These are phyloP conservation scores for Podospora tetraspora DNA, from an alignment of 495 filamentous ascomycete species.

Conservation along the genomic window DNA sequence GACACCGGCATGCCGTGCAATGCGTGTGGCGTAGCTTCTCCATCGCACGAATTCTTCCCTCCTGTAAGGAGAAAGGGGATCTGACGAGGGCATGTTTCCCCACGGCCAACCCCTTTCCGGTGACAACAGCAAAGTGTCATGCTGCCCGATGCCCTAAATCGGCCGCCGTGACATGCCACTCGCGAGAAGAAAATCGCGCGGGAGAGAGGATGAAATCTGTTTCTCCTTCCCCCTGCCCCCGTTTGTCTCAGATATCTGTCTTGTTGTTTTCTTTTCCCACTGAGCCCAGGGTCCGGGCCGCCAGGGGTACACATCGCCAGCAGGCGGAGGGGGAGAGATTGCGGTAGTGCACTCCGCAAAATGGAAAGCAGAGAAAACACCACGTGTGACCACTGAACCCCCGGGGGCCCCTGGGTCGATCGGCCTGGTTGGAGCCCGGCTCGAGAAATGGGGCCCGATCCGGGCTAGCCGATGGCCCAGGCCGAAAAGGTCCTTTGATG, in stretches of 20 bases:
- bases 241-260: background rate
- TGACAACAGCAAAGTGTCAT: background rate
- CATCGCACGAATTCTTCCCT: background rate
- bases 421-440: slow-evolving; percentile 15
- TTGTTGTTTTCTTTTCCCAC: background rate
- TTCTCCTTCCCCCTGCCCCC: background rate
- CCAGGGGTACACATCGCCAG: background rate
- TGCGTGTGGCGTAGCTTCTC: background rate
- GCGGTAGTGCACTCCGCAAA: background rate
- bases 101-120: background rate
- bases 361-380: slow-evolving; percentile 1
- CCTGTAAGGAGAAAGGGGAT: background rate
- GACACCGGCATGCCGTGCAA: background rate
- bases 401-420: slow-evolving; percentile 8
- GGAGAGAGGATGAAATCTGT: background rate
- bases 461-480: slow-evolving; percentile 27
- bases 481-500: slow-evolving; percentile 3
- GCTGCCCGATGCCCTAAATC: background rate
- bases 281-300: background rate
- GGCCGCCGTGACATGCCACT: background rate
- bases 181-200: background rate
- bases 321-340: slow-evolving; percentile 9
- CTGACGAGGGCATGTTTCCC: background rate
- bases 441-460: slow-evolving; percentile 19
- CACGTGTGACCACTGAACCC: slow-evolving; percentile 1